Evolutionary conservation across 2,329 filamentous ascomycete genomes (phyloP).

Genomic region (Cladophialophora bantiana): DNA sequence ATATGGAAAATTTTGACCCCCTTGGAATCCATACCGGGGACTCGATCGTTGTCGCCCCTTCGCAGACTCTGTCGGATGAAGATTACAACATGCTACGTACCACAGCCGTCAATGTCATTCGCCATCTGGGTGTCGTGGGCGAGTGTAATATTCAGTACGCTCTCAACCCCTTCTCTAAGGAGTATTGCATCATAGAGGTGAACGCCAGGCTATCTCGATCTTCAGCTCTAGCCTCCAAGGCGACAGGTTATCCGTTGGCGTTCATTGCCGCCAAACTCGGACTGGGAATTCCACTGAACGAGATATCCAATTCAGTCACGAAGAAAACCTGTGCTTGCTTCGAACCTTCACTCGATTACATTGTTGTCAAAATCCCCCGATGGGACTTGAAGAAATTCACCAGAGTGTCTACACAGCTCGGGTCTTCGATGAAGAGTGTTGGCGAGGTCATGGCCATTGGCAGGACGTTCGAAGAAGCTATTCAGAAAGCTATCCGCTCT

Average conservation of each 20-base stretch:
- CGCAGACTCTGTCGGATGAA: slow-evolving; percentile 93
- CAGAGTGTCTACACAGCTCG: slow-evolving; percentile 91
- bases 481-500: slow-evolving; percentile 95
- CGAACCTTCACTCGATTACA: slow-evolving; percentile 96
- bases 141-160: slow-evolving; percentile 99
- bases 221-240: slow-evolving; percentile 94
- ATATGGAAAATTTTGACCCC: slow-evolving; percentile 99
- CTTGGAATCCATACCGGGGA: slow-evolving; percentile 98
- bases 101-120: slow-evolving; percentile 95
- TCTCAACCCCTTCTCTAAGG: slow-evolving; percentile 89
- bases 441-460: slow-evolving; percentile 99
- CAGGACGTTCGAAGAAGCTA: slow-evolving; percentile 94
- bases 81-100: slow-evolving; percentile 99
- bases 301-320: slow-evolving; percentile 95
- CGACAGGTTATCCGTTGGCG: slow-evolving; percentile 92
- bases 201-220: slow-evolving; percentile 95
- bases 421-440: slow-evolving; percentile 99
- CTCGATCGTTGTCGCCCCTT: slow-evolving; percentile 96
- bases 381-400: slow-evolving; percentile 99
- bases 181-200: slow-evolving; percentile 99
- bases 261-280: slow-evolving; percentile 98
- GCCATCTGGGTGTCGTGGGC: slow-evolving; percentile 94
- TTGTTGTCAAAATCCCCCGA: slow-evolving; percentile 97
- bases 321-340: slow-evolving; percentile 97
- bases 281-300: slow-evolving; percentile 91